Percentiles rank a stretch among this genome's conserved stretches.
phyloP scores from a whole-genome alignment of 202 grass and related monocot species.

The Panicum hallii region DNA sequence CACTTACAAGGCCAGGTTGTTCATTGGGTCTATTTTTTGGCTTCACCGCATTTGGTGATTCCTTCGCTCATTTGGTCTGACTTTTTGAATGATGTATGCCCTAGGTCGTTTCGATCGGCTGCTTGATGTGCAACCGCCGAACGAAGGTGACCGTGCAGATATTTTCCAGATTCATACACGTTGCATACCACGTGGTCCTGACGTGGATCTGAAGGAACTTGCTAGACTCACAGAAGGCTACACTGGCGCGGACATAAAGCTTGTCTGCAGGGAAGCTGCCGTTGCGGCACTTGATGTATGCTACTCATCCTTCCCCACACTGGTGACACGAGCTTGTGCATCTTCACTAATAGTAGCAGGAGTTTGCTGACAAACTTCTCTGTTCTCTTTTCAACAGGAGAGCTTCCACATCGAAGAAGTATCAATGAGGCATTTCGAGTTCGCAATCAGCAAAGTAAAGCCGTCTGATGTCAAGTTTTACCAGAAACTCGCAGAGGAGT shows the following conservation, averaged over 20 bases:
- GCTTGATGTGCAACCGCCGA: constrained; percentile 82
- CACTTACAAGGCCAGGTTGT: constrained; percentile 86
- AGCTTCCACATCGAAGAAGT: constrained; percentile 62
- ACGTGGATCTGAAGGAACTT: constrained; percentile 70
- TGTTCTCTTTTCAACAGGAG: constrained; percentile 53
- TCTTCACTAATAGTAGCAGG: not conserved
- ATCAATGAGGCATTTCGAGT: constrained; percentile 69
- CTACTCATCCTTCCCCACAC: not conserved
- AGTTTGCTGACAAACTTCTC: constrained; percentile 26
- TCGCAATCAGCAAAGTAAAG: constrained; percentile 46
- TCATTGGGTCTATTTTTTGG: constrained; percentile 21
- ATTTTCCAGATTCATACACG: constrained; percentile 81
- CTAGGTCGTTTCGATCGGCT: constrained; percentile 90
- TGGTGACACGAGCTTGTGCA: not conserved
- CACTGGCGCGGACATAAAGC: constrained; percentile 87
- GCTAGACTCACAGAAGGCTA: constrained; percentile 88
- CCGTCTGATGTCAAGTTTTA: constrained; percentile 81
- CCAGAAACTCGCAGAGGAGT: constrained; percentile 65
- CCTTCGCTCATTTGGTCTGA: constrained; percentile 8
- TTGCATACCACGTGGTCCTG: constrained; percentile 61
- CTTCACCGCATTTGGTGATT: constrained; percentile 15
- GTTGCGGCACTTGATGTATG: constrained; percentile 86
- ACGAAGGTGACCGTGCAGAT: constrained; percentile 72
- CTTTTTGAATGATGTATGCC: constrained; percentile 31
- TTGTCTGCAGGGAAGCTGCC: constrained; percentile 85